Percentiles rank a stretch among this genome's conserved stretches.
phyloP scores from a whole-genome alignment of 805 yeast species.

The Saccharomycopsis guyanensis region DNA sequence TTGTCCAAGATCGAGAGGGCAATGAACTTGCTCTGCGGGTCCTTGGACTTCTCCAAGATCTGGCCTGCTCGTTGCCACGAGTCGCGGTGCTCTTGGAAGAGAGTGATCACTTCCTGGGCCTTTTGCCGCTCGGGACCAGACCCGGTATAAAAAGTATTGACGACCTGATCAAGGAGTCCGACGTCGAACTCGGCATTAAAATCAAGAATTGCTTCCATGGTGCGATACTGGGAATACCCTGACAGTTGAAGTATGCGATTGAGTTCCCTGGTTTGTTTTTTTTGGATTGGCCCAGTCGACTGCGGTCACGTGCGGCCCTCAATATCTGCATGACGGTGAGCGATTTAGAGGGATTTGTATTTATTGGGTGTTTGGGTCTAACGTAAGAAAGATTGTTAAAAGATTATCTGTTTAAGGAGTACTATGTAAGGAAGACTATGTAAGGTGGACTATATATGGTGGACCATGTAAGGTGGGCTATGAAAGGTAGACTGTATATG shows the following conservation, averaged over 20 bases:
- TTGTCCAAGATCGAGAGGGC: constrained; percentile 87
- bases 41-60: constrained; percentile 67
- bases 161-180: constrained; percentile 71
- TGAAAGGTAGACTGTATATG: too few relatives aligned
- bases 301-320: neutral
- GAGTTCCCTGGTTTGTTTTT: neutral
- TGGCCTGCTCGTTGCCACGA: constrained; percentile 94
- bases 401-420: too few relatives aligned
- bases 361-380: too few relatives aligned
- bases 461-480: too few relatives aligned
- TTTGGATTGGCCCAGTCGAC: neutral
- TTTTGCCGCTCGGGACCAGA: constrained; percentile 55
- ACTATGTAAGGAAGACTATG: too few relatives aligned
- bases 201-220: constrained; percentile 84
- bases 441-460: too few relatives aligned
- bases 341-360: too few relatives aligned
- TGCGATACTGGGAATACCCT: neutral
- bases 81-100: constrained; percentile 89
- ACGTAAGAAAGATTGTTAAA: too few relatives aligned
- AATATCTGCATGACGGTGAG: neutral
- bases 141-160: constrained; percentile 75
- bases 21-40: constrained; percentile 86
- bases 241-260: neutral
- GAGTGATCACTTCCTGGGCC: constrained; percentile 65
- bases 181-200: constrained; percentile 81